Conservation (phyloP, 371 early-diverging fungal genomes). For the Blyttiomyces sp. region DNA sequence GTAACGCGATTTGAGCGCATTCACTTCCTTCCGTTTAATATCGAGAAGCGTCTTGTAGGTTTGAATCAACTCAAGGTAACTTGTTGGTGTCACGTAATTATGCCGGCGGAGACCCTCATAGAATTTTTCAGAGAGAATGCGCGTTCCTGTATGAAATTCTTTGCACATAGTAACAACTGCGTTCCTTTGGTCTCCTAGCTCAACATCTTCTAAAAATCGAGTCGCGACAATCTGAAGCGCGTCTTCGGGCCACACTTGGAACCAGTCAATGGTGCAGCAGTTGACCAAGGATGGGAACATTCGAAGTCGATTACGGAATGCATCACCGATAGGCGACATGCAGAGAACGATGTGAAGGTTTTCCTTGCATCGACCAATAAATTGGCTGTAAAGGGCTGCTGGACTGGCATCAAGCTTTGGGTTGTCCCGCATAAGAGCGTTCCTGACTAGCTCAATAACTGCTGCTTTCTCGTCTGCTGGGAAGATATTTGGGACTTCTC, state of each 20-base stretch:
- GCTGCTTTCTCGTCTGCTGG: slow-evolving; percentile 54
- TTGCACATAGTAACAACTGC: slow-evolving; percentile 51
- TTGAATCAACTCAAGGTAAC: slow-evolving; percentile 53
- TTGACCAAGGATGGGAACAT: slow-evolving; percentile 58
- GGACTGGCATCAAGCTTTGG: slow-evolving; percentile 50
- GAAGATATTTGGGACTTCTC: slow-evolving; percentile 57
- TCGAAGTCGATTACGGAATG: slow-evolving; percentile 50
- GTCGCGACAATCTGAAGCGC: slow-evolving; percentile 53
- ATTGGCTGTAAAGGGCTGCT: slow-evolving; percentile 50
- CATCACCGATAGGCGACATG: slow-evolving; percentile 59
- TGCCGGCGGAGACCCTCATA: slow-evolving; percentile 41
- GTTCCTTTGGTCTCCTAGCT: slow-evolving; percentile 34
- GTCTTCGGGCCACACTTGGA: slow-evolving; percentile 60
- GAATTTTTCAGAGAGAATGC: slow-evolving; percentile 40
- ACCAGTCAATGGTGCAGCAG: slow-evolving; percentile 62
- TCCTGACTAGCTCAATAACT: slow-evolving; percentile 47
- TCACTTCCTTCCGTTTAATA: slow-evolving; percentile 45
- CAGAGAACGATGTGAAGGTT: slow-evolving; percentile 55
- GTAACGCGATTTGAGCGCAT: slow-evolving; percentile 44
- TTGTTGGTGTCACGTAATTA: slow-evolving; percentile 55
- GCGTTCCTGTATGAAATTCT: slow-evolving; percentile 43
- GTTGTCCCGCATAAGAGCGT: slow-evolving; percentile 45
- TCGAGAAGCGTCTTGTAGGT: slow-evolving; percentile 50
- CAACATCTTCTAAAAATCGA: slow-evolving; percentile 51
- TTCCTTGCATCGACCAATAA: slow-evolving; percentile 51